These are phyloP conservation scores for Sporothrix sp. DNA, from an alignment of 2,329 filamentous ascomycete genomes.

Conservation along the genomic window DNA sequence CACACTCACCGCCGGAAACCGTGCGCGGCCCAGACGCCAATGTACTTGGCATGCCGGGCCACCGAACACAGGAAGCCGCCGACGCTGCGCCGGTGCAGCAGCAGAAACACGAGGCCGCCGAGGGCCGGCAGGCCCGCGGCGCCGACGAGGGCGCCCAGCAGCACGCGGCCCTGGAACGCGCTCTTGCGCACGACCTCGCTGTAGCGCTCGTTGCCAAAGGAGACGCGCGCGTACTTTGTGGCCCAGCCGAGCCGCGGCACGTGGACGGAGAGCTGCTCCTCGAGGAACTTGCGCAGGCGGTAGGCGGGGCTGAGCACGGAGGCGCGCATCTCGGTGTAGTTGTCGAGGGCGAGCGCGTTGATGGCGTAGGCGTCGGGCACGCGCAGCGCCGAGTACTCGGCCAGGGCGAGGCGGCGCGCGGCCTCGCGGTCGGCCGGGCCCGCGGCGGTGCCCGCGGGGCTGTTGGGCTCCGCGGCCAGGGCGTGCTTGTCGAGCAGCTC, in stretches of 20 bases:
- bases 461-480: slow-evolving; percentile 20
- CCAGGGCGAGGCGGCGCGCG: slow-evolving; percentile 59
- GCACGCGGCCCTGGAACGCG: slow-evolving; percentile 55
- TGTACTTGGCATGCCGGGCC: neutral
- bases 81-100: slow-evolving; percentile 12
- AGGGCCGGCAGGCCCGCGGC: slow-evolving; percentile 21
- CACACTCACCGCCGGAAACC: no score
- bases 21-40: neutral
- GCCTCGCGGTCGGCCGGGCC: slow-evolving; percentile 40
- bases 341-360: slow-evolving; percentile 81
- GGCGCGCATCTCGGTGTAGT: slow-evolving; percentile 89
- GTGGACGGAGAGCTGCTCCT: slow-evolving; percentile 71
- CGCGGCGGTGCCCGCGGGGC: slow-evolving; percentile 31
- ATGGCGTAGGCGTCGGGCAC: slow-evolving; percentile 77
- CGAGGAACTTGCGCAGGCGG: slow-evolving; percentile 70
- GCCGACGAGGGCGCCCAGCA: slow-evolving; percentile 37
- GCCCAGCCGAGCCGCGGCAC: slow-evolving; percentile 74
- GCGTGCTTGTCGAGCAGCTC: slow-evolving; percentile 63
- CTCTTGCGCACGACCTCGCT: slow-evolving; percentile 67
- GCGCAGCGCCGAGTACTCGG: slow-evolving; percentile 65
- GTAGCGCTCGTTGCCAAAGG: slow-evolving; percentile 88
- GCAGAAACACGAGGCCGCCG: slow-evolving; percentile 11
- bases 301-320: slow-evolving; percentile 73
- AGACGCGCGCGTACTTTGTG: slow-evolving; percentile 86
- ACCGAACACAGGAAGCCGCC: neutral